A percentile compares a stretch with the other conserved stretches of the same genome.
These are phyloP conservation scores for Populus nigra DNA, from an alignment of 345 rosid species.

Conservation along the genomic window DNA sequence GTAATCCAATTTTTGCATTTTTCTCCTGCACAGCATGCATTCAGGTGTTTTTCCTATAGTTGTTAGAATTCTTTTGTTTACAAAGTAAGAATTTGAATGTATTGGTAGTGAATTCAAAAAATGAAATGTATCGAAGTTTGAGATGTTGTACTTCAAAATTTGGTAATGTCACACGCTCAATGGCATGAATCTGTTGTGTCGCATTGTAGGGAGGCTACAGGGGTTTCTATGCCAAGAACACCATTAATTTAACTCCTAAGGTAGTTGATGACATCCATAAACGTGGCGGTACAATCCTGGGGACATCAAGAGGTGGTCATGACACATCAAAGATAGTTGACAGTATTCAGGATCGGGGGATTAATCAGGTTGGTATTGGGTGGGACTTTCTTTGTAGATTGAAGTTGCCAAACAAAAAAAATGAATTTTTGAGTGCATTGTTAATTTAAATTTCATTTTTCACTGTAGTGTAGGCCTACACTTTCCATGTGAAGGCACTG, in stretches of 20 bases:
- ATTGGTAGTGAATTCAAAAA: background rate
- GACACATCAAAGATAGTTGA: constrained; percentile 71
- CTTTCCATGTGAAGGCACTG: constrained; percentile 8
- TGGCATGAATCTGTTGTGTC: background rate
- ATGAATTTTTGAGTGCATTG: background rate
- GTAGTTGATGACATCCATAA: constrained; percentile 72
- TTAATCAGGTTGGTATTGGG: constrained; percentile 52
- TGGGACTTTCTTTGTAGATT: background rate
- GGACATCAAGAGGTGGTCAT: constrained; percentile 83
- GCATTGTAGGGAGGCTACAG: constrained; percentile 68
- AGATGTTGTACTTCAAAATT: background rate
- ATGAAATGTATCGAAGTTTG: background rate
- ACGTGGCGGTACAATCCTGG: constrained; percentile 79
- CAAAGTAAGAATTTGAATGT: too few species aligned
- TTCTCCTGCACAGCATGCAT: too few species aligned
- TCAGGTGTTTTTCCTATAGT: too few species aligned
- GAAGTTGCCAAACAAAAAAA: background rate
- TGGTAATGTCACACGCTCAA: background rate
- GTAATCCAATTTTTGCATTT: too few species aligned
- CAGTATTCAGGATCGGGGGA: constrained; percentile 82
- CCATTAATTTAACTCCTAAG: constrained; percentile 49
- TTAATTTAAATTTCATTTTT: background rate
- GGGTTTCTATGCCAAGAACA: constrained; percentile 74
- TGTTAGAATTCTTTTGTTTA: too few species aligned
- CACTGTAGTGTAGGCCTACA: background rate